These are phyloP conservation scores for Alternaria sp. DNA, from an alignment of 2,329 filamentous ascomycete species.

Conservation along the genomic window DNA sequence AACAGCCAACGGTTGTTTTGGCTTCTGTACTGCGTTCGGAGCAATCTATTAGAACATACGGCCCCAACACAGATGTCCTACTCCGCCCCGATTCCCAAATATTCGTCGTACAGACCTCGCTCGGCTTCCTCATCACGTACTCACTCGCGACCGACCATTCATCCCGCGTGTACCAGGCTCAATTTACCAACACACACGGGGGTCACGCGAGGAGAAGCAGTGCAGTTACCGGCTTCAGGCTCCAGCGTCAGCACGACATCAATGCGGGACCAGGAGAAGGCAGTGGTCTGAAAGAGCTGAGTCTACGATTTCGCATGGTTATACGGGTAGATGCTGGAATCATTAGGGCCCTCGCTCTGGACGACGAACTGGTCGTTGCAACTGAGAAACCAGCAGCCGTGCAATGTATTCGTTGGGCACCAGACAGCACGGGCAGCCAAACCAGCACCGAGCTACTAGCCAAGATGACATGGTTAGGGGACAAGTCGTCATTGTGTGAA, in stretches of 20 bases:
- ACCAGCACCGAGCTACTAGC: conserved; percentile 90
- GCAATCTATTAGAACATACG: conserved; percentile 81
- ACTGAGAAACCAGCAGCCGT: conserved; percentile 92
- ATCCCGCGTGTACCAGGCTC: conserved; percentile 83
- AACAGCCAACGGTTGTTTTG: conserved; percentile 84
- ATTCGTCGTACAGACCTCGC: conserved; percentile 84
- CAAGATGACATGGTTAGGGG: conserved; percentile 84
- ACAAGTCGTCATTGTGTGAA: conserved; percentile 76
- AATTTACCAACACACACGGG: conserved; percentile 67
- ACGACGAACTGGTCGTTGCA: conserved; percentile 91
- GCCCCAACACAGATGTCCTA: conserved; percentile 82
- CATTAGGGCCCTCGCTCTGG: conserved; percentile 82
- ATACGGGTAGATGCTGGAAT: conserved; percentile 98
- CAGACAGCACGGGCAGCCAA: conserved; percentile 81
- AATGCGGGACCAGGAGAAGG: conserved; percentile 78
- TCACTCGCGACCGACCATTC: conserved; percentile 85
- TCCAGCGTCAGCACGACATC: conserved; percentile 50
- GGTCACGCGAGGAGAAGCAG: conserved; percentile 62
- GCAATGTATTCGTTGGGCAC: conserved; percentile 94
- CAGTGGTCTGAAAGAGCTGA: conserved; percentile 82
- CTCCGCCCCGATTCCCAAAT: conserved; percentile 92
- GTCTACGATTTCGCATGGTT: conserved; percentile 92
- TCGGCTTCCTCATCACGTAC: conserved; percentile 93
- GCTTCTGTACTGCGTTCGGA: conserved; percentile 84
- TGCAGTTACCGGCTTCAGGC: conserved; percentile 47